Conservation (phyloP, 306 rosid genomes). For the Sicyos edulis region DNA sequence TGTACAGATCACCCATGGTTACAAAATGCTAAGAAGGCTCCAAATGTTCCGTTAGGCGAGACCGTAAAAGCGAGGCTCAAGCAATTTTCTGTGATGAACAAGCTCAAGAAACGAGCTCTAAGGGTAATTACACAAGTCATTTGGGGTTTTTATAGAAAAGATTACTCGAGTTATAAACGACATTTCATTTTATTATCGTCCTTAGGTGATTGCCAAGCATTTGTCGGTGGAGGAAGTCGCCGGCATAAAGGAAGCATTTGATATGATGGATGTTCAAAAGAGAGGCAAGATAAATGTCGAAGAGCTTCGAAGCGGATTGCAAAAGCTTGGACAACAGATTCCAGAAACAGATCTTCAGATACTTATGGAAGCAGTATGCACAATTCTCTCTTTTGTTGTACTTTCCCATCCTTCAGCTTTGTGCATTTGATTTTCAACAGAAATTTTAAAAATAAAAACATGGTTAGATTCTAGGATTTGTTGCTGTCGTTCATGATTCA, state of each 20-base stretch:
- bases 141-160: background rate
- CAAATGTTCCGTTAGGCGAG: conserved; percentile 56
- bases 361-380: conserved; percentile 50
- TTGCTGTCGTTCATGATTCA: too few species aligned
- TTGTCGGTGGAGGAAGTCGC: conserved; percentile 56
- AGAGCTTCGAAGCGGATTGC: conserved; percentile 43
- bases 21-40: conserved; percentile 58
- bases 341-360: conserved; percentile 53
- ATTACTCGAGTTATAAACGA: background rate
- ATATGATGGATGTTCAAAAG: conserved; percentile 38
- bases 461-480: too few species aligned
- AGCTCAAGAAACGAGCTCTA: conserved; percentile 51
- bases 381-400: background rate
- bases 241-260: conserved; percentile 57
- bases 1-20: conserved; percentile 50
- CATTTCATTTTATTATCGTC: conserved; percentile 12
- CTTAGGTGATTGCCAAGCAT: conserved; percentile 53
- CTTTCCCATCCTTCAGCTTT: background rate
- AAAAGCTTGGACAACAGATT: conserved; percentile 47
- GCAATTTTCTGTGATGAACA: conserved; percentile 59
- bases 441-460: background rate
- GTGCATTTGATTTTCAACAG: background rate
- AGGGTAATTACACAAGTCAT: conserved; percentile 33
- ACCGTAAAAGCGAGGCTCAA: conserved; percentile 57
- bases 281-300: conserved; percentile 45